phyloP scores from a whole-genome alignment of 2,329 filamentous ascomycete species.

The Phialophora verrucosa region DNA sequence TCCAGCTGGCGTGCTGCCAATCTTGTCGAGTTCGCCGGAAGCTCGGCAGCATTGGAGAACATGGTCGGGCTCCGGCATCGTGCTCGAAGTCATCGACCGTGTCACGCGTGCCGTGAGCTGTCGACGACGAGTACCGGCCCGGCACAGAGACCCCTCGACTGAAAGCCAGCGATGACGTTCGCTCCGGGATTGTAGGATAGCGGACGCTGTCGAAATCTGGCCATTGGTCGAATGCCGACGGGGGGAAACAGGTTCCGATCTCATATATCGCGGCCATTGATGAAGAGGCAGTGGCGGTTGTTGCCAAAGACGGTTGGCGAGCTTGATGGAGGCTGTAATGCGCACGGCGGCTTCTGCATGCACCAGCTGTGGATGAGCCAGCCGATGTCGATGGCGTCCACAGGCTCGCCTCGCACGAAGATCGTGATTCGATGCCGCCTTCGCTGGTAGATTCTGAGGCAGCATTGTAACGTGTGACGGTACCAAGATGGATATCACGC shows the following conservation, averaged over 20 bases:
- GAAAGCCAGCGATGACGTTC: not conserved
- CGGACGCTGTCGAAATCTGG: slow-evolving; percentile 12
- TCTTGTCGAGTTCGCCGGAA: slow-evolving; percentile 7
- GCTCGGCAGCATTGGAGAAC: not conserved
- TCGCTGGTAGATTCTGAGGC: not conserved
- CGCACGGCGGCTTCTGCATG: not conserved
- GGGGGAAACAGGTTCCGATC: not conserved
- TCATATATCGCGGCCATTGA: slow-evolving; percentile 1
- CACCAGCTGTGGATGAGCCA: not conserved
- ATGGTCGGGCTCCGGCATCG: not conserved
- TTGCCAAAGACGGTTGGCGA: not conserved
- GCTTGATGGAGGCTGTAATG: not conserved
- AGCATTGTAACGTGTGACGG: not conserved
- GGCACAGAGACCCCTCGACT: not conserved
- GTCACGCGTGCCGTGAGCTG: not conserved
- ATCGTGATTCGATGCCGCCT: not conserved
- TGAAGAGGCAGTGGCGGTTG: not conserved
- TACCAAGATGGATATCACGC: not conserved
- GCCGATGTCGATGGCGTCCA: not conserved
- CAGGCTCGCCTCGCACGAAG: not conserved
- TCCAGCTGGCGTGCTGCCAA: slow-evolving; percentile 8
- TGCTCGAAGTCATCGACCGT: not conserved
- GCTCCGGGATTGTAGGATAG: not conserved
- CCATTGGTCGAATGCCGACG: slow-evolving; percentile 20
- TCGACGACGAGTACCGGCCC: not conserved